Conservation (phyloP, 2,329 filamentous ascomycete species). For the Coniochaeta prunicola region DNA sequence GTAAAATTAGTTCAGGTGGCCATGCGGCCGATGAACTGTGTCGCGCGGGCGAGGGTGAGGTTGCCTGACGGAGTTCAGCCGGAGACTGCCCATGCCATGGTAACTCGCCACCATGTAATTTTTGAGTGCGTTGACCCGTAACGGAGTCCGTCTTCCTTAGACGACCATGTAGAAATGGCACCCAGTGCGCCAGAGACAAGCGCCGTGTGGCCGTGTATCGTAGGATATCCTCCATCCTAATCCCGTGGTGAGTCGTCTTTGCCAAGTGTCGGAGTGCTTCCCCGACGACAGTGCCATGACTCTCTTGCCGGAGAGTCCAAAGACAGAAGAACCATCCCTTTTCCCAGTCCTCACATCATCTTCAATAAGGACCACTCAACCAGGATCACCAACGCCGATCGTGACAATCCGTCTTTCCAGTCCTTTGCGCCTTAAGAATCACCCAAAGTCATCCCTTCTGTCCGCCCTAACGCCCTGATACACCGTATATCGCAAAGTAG, state of each 20-base stretch:
- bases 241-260: background rate
- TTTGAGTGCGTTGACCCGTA: background rate
- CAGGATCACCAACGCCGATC: background rate
- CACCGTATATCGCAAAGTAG: background rate
- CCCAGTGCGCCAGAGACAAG: background rate
- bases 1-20: background rate
- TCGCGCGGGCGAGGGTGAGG: background rate
- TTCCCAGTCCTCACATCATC: background rate
- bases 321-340: background rate
- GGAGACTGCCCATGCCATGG: background rate
- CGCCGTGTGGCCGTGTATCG: background rate
- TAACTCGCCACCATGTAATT: background rate
- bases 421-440: background rate
- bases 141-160: background rate
- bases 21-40: background rate
- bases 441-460: background rate
- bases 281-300: background rate
- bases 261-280: background rate
- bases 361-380: background rate
- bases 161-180: too few relatives aligned
- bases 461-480: background rate
- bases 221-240: background rate
- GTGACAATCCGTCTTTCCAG: background rate
- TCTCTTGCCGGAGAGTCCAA: background rate
- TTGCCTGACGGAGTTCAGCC: background rate